phyloP scores from a whole-genome alignment of 2,329 filamentous ascomycete species.

The Cercospora beticola region DNA sequence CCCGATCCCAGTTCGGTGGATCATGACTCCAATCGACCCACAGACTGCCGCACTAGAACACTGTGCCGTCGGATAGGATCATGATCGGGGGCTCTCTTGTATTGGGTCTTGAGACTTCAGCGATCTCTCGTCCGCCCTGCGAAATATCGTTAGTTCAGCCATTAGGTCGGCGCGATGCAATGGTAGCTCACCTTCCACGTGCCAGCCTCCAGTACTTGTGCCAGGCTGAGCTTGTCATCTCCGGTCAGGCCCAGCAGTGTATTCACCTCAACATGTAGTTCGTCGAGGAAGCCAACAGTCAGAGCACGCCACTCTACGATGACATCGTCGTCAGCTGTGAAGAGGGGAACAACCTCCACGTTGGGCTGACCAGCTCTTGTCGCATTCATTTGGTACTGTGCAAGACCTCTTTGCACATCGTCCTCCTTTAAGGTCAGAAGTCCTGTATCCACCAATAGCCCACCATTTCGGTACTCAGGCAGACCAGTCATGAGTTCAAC shows the following conservation, averaged over 20 bases:
- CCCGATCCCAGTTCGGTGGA: slow-evolving; percentile 20
- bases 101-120: slow-evolving; percentile 91
- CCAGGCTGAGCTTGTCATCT: slow-evolving; percentile 68
- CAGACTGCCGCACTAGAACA: slow-evolving; percentile 64
- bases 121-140: slow-evolving; percentile 88
- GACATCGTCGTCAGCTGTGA: slow-evolving; percentile 71
- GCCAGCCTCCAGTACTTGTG: slow-evolving; percentile 91
- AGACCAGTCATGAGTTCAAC: slow-evolving; percentile 82
- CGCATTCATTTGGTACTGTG: slow-evolving; percentile 68
- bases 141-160: slow-evolving; percentile 30
- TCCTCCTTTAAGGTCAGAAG: slow-evolving; percentile 72
- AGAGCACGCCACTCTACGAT: slow-evolving; percentile 77
- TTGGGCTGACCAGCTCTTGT: slow-evolving; percentile 69
- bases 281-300: slow-evolving; percentile 72
- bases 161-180: not conserved
- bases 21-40: slow-evolving; percentile 31
- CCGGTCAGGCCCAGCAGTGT: slow-evolving; percentile 66
- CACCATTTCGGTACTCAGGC: slow-evolving; percentile 90
- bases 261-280: slow-evolving; percentile 69
- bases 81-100: slow-evolving; percentile 96
- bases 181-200: slow-evolving; percentile 82
- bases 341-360: slow-evolving; percentile 71
- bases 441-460: slow-evolving; percentile 81
- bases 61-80: slow-evolving; percentile 92
- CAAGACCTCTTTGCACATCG: slow-evolving; percentile 69